Evolutionary conservation across 2,329 filamentous ascomycete species (phyloP).

Genomic region (Cercospora sp.): DNA sequence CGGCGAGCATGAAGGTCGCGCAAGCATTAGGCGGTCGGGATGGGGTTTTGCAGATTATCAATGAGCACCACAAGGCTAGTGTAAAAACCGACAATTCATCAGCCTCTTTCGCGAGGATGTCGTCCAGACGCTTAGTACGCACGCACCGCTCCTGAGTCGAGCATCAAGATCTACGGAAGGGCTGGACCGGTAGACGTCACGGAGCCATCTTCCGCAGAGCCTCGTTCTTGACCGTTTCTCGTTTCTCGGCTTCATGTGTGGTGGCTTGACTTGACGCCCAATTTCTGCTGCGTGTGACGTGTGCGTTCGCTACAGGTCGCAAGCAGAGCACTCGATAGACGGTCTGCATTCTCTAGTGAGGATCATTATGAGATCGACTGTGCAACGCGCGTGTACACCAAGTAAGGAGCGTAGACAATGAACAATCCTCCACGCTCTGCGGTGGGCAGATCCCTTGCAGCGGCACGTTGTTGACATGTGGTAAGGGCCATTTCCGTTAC

Average conservation of each 20-base stretch:
- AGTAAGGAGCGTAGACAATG: neutral
- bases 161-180: neutral
- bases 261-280: constrained; percentile 1
- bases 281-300: neutral
- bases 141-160: neutral
- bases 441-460: neutral
- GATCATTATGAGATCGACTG: neutral
- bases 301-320: neutral
- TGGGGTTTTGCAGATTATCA: neutral
- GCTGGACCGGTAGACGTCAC: neutral
- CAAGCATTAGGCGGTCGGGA: neutral
- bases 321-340: neutral
- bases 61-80: neutral
- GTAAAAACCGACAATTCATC: neutral
- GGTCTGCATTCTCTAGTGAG: neutral
- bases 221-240: neutral
- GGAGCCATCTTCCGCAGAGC: neutral
- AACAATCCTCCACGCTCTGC: neutral
- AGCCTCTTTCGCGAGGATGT: neutral
- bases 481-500: neutral
- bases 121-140: neutral
- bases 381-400: neutral
- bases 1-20: neutral
- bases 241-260: neutral
- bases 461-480: constrained; percentile 10